Conservation (phyloP, 179 eudicot species). For the Heliamphora pulchella region DNA sequence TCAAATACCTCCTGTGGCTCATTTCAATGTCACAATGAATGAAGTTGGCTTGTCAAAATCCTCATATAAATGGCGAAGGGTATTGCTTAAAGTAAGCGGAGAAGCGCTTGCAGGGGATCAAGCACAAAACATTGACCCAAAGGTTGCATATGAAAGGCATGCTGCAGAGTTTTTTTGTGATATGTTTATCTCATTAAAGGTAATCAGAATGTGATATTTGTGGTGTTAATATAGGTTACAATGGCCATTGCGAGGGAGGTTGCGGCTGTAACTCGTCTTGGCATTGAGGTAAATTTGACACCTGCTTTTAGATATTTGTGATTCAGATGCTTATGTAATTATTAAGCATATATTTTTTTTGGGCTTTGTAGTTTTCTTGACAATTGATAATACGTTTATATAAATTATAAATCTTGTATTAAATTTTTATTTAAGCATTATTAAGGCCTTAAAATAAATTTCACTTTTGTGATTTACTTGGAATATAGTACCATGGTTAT, state of each 20-base stretch:
- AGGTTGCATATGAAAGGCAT: slow-evolving; percentile 36
- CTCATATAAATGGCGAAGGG: slow-evolving; percentile 73
- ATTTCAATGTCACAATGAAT: slow-evolving; percentile 41
- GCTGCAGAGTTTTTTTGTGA: neutral
- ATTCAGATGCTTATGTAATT: neutral
- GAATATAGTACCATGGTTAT: neutral
- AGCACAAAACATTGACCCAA: slow-evolving; percentile 85
- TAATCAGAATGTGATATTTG: neutral
- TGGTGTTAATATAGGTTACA: slow-evolving; percentile 53
- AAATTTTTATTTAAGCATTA: neutral
- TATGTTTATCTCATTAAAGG: slow-evolving; percentile 7
- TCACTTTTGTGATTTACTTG: neutral
- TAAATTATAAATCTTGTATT: neutral
- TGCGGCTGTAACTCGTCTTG: slow-evolving; percentile 87
- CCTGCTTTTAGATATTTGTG: neutral
- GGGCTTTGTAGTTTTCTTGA: neutral
- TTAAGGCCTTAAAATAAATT: slow-evolving; percentile 7
- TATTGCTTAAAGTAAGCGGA: slow-evolving; percentile 95
- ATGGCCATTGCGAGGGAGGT: slow-evolving; percentile 97
- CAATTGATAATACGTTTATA: neutral
- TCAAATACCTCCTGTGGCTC: slow-evolving; percentile 29
- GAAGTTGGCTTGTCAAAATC: slow-evolving; percentile 41
- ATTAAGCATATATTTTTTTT: neutral
- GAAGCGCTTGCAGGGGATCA: slow-evolving; percentile 98
- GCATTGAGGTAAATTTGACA: slow-evolving; percentile 60